Evolutionary conservation across 169 alveolate genomes (phyloP).

Genomic region (Theileria parva): DNA sequence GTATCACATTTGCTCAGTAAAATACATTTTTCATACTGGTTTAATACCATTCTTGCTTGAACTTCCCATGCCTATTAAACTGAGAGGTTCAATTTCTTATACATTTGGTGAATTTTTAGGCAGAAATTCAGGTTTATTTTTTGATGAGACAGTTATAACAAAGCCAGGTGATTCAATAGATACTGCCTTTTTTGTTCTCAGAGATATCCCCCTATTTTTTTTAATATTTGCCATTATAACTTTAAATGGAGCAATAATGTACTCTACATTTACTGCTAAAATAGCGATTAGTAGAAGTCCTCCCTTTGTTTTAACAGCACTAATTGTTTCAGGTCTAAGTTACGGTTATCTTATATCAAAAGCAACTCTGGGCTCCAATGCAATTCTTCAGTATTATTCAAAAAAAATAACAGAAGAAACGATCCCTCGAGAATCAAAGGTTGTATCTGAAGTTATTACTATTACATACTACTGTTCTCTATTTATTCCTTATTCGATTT

Average conservation of each 20-base stretch:
- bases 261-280: slow-evolving; percentile 9
- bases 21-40: slow-evolving; percentile 23
- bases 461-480: background rate
- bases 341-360: background rate
- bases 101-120: slow-evolving; percentile 20
- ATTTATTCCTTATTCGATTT: slow-evolving; percentile 3
- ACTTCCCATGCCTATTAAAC: slow-evolving; percentile 3
- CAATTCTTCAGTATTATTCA: background rate
- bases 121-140: background rate
- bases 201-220: slow-evolving; percentile 8
- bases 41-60: slow-evolving; percentile 25
- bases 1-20: slow-evolving; percentile 7
- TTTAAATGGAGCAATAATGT: background rate
- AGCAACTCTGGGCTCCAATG: slow-evolving; percentile 7
- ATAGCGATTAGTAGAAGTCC: background rate
- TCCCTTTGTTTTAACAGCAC: background rate
- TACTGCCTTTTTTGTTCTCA: background rate
- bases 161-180: slow-evolving; percentile 3
- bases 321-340: background rate
- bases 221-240: slow-evolving; percentile 1
- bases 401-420: background rate
- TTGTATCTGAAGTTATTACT: slow-evolving; percentile 2
- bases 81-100: slow-evolving; percentile 5
- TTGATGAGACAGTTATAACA: slow-evolving; percentile 20
- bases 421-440: background rate